Evolutionary conservation across 2,329 filamentous ascomycete species (phyloP).

Genomic region (Myriosclerotinia scirpicola): DNA sequence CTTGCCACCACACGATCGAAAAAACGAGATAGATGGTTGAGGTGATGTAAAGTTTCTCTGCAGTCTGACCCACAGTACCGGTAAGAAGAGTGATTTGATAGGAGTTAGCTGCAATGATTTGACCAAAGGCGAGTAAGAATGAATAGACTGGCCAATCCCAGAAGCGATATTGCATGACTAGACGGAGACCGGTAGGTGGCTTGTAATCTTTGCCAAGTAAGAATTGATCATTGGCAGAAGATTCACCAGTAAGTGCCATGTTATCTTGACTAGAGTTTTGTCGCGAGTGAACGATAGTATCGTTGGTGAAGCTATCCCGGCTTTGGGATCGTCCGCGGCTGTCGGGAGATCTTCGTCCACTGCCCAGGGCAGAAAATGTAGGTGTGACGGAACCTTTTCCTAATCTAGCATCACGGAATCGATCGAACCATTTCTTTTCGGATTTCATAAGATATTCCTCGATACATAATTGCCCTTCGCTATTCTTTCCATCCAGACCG

Average conservation of each 20-base stretch:
- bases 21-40: constrained; percentile 58
- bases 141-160: constrained; percentile 66
- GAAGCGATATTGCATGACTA: constrained; percentile 55
- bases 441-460: constrained; percentile 64
- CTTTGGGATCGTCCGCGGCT: constrained; percentile 17
- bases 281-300: constrained; percentile 22
- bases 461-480: constrained; percentile 59
- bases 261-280: constrained; percentile 23
- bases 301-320: constrained; percentile 15
- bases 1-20: constrained; percentile 61
- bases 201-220: constrained; percentile 52
- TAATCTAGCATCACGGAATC: constrained; percentile 45
- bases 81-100: constrained; percentile 69
- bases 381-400: constrained; percentile 4
- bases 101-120: constrained; percentile 64
- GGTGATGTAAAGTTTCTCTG: constrained; percentile 59
- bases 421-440: constrained; percentile 66
- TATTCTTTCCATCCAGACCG: constrained; percentile 54
- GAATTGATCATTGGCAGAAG: constrained; percentile 44
- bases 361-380: constrained; percentile 7
- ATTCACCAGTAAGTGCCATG: constrained; percentile 15
- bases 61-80: constrained; percentile 59
- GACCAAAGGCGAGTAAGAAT: constrained; percentile 57
- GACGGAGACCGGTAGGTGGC: constrained; percentile 55
- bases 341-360: constrained; percentile 47